Base-by-base conservation (phyloP, 495 filamentous ascomycete genomes). In the Podospora pseudocomata region DNA sequence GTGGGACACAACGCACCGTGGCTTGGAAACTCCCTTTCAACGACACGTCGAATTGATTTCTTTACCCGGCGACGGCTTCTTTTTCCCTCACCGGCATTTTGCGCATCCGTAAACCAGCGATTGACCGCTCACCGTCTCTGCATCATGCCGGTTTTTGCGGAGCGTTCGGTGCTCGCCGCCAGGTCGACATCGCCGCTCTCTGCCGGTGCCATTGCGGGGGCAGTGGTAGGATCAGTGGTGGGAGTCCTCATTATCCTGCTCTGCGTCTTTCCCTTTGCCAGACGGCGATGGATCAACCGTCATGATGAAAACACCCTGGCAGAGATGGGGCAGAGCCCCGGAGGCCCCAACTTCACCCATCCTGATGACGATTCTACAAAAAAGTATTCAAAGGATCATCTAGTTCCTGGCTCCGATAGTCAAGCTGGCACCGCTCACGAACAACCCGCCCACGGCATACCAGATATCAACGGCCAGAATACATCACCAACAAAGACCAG, bases 271-370 rank as follows among this genome's bases (percentile, higher is more conserved):
- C 78, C 76, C 65, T 76, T 77, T 69, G 62, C 74, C 39, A 60
- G 73, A 55, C 76, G 73, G n/a, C 62, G 68, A 26, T 63, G 74
- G 56, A 63, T 66, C 64, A 63, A 54, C 58, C 70, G 67, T 26
- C 67, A 69, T 69, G 66, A 71, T 65, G 71, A 69, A 64, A 67
- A 63, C 65, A 34, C 68, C 59, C 59, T 74, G 55, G 73, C 76
- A 60, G 78, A 80, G 72, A 71, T 75, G 74, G 75, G 73, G 56
- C 77, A 74, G 68, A 67, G 71, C 59, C 73, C 74, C 68, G 77
- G 77, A 74, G 77, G 76, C 76, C 75, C 73, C 75, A 70, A 71
- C 64, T 65, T 65, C 62, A 11, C 64, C 9, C 62, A 65, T 61
- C 55, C 63, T 20, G 69, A 70, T 61, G 70, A 73, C 65, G 27